Evolutionary conservation across 768 basidiomycete genomes (phyloP).

Genomic region (Chiua virens): DNA sequence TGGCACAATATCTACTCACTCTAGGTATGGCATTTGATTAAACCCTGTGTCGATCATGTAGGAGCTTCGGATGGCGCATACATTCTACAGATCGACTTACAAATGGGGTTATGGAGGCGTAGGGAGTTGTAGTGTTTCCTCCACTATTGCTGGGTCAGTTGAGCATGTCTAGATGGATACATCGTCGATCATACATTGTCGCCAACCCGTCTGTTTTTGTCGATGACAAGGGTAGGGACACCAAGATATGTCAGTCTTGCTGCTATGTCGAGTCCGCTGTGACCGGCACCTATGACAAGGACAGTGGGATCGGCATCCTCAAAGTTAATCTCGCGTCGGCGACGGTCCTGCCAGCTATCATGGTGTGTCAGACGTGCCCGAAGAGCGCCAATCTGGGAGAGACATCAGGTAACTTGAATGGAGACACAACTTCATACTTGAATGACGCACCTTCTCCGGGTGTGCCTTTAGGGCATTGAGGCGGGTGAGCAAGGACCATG

Average conservation of each 20-base stretch:
- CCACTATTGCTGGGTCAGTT: conserved; percentile 36
- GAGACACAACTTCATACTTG: no score
- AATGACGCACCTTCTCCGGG: conserved; percentile 49
- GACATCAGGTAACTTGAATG: background rate
- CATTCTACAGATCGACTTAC: conserved; percentile 32
- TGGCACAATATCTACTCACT: conserved; percentile 33
- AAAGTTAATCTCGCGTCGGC: conserved; percentile 44
- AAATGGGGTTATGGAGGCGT: conserved; percentile 51
- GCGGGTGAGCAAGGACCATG: conserved; percentile 57
- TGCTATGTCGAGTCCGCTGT: conserved; percentile 62
- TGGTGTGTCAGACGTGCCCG: conserved; percentile 43
- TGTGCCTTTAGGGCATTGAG: conserved; percentile 54
- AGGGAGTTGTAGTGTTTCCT: conserved; percentile 56
- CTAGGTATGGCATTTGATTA: conserved; percentile 55
- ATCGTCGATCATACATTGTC: conserved; percentile 36
- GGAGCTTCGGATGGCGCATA: no score
- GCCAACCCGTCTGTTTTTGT: conserved; percentile 49
- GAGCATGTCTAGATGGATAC: background rate
- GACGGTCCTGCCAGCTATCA: conserved; percentile 50
- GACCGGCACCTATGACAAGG: conserved; percentile 63
- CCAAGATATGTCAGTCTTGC: conserved; percentile 59
- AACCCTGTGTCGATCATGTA: conserved; percentile 41
- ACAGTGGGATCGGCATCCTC: conserved; percentile 51
- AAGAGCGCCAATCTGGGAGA: conserved; percentile 34
- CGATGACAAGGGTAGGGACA: conserved; percentile 53